A percentile compares a stretch with the other conserved stretches of the same genome.
These are phyloP conservation scores for Xanthoconium separans DNA, from an alignment of 1,284 basidiomycete species.

Conservation along the genomic window DNA sequence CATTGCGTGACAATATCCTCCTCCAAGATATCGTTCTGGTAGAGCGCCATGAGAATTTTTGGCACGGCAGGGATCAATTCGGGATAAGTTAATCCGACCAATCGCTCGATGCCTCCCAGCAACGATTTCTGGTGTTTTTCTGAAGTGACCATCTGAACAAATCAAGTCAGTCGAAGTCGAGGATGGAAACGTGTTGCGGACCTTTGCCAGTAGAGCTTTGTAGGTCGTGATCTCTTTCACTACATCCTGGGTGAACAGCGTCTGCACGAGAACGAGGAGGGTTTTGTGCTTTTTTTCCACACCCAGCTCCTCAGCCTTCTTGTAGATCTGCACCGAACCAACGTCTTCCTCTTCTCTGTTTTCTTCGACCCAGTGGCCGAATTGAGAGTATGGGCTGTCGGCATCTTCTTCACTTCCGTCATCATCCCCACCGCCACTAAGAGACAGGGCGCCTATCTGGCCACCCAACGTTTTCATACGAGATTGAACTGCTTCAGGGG, in stretches of 20 bases:
- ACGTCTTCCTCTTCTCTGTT: constrained; percentile 56
- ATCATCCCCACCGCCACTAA: constrained; percentile 49
- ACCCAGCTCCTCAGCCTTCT: constrained; percentile 89
- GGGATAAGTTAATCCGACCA: constrained; percentile 72
- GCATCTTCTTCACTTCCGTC: constrained; percentile 89
- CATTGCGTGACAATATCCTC: constrained; percentile 91
- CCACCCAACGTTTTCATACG: constrained; percentile 80
- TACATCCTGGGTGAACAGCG: constrained; percentile 83
- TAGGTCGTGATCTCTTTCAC: constrained; percentile 74
- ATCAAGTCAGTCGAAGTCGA: constrained; percentile 7
- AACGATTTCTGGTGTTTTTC: constrained; percentile 97
- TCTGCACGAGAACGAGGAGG: constrained; percentile 81
- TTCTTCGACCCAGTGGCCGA: constrained; percentile 87
- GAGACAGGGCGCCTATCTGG: constrained; percentile 44
- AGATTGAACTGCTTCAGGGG: constrained; percentile 86
- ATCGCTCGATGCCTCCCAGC: constrained; percentile 85
- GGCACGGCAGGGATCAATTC: constrained; percentile 70
- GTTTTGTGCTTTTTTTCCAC: constrained; percentile 97
- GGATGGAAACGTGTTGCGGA: constrained; percentile 35
- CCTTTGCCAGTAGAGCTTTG: constrained; percentile 79
- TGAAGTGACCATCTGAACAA: constrained; percentile 61
- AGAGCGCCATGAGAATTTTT: constrained; percentile 94
- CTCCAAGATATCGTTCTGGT: constrained; percentile 91
- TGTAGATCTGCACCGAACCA: constrained; percentile 70
- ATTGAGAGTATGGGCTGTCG: constrained; percentile 83